A percentile compares a stretch with the other conserved stretches of the same genome.
Conservation (phyloP, 2,329 filamentous ascomycete species). For the Pseudogymnoascus sp. region DNA sequence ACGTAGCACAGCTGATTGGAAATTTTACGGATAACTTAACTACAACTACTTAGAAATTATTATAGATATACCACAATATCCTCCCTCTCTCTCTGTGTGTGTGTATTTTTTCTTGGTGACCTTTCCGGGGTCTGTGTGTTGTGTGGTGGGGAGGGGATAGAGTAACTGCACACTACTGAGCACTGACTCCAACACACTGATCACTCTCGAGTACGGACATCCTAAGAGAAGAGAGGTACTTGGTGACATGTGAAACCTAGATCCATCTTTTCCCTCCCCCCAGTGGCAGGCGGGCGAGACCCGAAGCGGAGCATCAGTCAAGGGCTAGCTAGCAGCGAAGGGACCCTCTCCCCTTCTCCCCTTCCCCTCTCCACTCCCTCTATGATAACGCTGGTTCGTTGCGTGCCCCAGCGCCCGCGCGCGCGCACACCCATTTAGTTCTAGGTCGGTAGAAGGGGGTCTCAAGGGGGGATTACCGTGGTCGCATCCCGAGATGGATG, state of each 20-base stretch:
- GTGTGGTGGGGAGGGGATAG: neutral
- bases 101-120: neutral
- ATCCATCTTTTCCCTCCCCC: neutral
- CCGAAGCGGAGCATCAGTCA: neutral
- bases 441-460: neutral
- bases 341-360: neutral
- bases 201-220: neutral
- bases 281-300: constrained; percentile 2
- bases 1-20: neutral
- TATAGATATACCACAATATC: neutral
- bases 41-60: constrained; percentile 6
- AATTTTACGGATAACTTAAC: constrained; percentile 4
- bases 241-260: constrained; percentile 5
- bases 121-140: neutral
- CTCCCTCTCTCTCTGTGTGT: neutral
- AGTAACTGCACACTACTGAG: neutral
- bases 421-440: too few relatives aligned
- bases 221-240: neutral
- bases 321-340: neutral
- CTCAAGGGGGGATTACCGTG: neutral
- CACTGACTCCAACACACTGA: constrained; percentile 7
- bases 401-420: neutral
- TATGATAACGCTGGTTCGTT: constrained; percentile 3
- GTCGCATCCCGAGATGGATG: neutral
- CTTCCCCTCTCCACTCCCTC: neutral